Evolutionary conservation across 1,284 basidiomycete species (phyloP), one percentile per base, ranked within the genome.

Genomic region (Pascua guehoae): DNA sequence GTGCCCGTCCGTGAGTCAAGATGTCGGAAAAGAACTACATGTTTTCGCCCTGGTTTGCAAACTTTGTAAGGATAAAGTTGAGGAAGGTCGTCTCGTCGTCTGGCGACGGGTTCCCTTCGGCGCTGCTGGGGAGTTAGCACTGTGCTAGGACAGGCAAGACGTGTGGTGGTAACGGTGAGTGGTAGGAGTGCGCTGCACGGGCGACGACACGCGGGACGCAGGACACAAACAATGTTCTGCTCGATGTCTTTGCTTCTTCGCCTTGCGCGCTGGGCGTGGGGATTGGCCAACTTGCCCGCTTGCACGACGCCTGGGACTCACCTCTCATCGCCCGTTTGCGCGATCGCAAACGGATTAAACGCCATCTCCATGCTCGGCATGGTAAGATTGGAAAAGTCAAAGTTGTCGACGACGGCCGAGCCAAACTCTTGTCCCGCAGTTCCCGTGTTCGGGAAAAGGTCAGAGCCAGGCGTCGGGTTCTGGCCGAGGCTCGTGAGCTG

Each of bases 321-420:
- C 70, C 66, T 71, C 51, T 72, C 74, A 17, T 56, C 58, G 45
- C 55, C 58, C 36, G 73, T 72, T 54, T 78, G 76, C 16, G 70
- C 65, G 43, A 78, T 61, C 10, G 75, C 74, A 55, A 78, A 78
- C 10, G 76, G 76, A 59, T 78, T 78, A 66, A 78, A 78, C 9
- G 57, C 52, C 43, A 63, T 57, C 47, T 63, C 66, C 54, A 57
- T 53, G 39, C 49, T 62, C 12, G 53, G 38, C 39, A 57, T 37
- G 44, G 70, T 59, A 36, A 77, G 62, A 54, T 73, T 69, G 12
- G 62, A 41, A 49, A 76, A 74, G 60, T 74, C 72, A 51, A 74
- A 73, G n/a, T 53, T 56, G 49, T 70, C 70, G n/a, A 66, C 53
- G 12, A 64, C 53, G 32, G 68, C 67, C 16, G 68, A 38, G 41